Evolutionary conservation across 345 rosid species (phyloP).

Genomic region (Rhodamnia argentea): DNA sequence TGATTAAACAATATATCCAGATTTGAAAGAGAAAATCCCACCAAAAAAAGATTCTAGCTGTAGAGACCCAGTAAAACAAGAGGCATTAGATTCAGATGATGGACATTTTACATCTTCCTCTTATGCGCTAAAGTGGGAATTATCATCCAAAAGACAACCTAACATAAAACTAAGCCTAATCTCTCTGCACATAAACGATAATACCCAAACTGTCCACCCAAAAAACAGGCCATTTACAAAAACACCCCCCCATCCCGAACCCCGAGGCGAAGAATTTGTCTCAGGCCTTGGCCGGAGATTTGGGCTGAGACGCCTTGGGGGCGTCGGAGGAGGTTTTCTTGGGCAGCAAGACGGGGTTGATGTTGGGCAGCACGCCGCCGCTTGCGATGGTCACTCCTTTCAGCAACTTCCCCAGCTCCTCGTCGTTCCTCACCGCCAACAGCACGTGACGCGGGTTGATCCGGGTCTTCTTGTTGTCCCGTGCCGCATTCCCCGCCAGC

Average conservation of each 20-base stretch:
- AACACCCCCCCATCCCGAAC: background rate
- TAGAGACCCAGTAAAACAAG: background rate
- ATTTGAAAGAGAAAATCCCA: background rate
- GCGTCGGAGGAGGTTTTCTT: conserved; percentile 29
- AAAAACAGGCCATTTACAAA: background rate
- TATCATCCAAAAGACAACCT: background rate
- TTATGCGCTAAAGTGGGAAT: background rate
- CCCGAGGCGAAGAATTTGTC: background rate
- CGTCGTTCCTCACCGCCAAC: conserved; percentile 6
- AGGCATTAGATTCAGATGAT: background rate
- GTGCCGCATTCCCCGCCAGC: conserved; percentile 7
- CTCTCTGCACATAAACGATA: background rate
- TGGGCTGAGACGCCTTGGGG: conserved; percentile 21
- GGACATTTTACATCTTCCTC: background rate
- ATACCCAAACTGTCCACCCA: background rate
- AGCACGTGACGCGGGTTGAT: conserved; percentile 3
- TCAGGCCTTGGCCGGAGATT: conserved; percentile 39
- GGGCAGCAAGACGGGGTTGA: conserved; percentile 55
- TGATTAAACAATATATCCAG: background rate
- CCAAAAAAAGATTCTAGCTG: background rate
- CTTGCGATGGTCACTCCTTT: background rate
- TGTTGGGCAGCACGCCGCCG: conserved; percentile 57
- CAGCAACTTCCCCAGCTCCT: conserved; percentile 5
- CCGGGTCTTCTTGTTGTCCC: conserved; percentile 10
- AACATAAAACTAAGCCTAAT: background rate